These are phyloP conservation scores for Mortierella sp. DNA, from an alignment of 371 early-diverging fungal species.

Conservation along the genomic window DNA sequence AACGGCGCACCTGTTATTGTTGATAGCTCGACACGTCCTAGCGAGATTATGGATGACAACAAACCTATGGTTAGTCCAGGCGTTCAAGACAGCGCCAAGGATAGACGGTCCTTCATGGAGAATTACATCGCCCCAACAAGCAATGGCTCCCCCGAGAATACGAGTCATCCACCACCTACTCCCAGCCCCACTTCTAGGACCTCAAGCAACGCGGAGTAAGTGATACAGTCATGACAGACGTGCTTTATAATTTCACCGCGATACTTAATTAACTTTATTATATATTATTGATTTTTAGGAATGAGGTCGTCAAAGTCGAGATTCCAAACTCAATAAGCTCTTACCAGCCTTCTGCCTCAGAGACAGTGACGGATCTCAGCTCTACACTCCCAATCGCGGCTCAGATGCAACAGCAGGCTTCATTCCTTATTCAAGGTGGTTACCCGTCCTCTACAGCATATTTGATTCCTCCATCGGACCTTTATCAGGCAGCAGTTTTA, in stretches of 20 bases:
- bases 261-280: not conserved
- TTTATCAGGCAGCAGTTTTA: conserved; percentile 16
- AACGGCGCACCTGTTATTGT: conserved; percentile 16
- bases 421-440: conserved; percentile 22
- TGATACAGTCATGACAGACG: not conserved
- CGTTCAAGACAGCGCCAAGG: conserved; percentile 7
- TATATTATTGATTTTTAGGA: not conserved
- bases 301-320: conserved; percentile 38
- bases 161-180: not conserved
- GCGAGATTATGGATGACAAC: conserved; percentile 25
- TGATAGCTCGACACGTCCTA: conserved; percentile 37
- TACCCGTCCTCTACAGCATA: conserved; percentile 16
- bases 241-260: not conserved
- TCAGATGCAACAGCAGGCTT: conserved; percentile 16
- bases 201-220: conserved; percentile 12
- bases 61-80: conserved; percentile 5
- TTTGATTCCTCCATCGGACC: conserved; percentile 31
- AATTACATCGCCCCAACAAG: conserved; percentile 4
- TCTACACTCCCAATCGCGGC: conserved; percentile 12
- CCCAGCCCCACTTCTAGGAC: conserved; percentile 7
- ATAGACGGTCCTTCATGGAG: conserved; percentile 12
- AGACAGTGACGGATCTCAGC: conserved; percentile 20
- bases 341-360: conserved; percentile 30
- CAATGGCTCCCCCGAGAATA: not conserved
- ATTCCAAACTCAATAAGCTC: conserved; percentile 45